These are phyloP conservation scores for Umbelopsis sp. DNA, from an alignment of 371 early-diverging fungal species.

Conservation along the genomic window DNA sequence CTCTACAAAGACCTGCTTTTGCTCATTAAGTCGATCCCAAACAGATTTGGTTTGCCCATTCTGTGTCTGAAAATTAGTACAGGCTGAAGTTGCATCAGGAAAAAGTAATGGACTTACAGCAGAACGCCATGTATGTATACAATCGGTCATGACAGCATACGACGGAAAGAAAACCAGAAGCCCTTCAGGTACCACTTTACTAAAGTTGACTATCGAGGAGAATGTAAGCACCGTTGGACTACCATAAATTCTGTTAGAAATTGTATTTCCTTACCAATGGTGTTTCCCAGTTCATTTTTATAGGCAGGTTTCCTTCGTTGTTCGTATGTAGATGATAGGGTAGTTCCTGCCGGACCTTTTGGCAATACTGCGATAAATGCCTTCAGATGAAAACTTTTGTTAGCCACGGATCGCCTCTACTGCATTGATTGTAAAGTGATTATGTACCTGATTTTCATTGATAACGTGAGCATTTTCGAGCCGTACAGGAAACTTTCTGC, in stretches of 20 bases:
- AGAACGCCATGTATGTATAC: constrained; percentile 37
- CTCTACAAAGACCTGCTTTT: constrained; percentile 39
- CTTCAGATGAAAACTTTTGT: not conserved
- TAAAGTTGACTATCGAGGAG: constrained; percentile 32
- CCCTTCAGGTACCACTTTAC: constrained; percentile 50
- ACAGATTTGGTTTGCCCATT: constrained; percentile 20
- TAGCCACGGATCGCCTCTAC: constrained; percentile 25
- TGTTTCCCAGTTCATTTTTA: constrained; percentile 56
- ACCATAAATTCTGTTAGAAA: not conserved
- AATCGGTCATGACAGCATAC: constrained; percentile 50
- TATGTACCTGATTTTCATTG: constrained; percentile 36
- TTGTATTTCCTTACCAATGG: constrained; percentile 15
- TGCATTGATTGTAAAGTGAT: not conserved
- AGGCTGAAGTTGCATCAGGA: not conserved
- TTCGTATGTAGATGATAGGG: constrained; percentile 48
- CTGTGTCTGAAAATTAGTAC: not conserved
- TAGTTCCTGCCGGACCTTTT: constrained; percentile 30
- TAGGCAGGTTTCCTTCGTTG: constrained; percentile 38
- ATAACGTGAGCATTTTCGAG: constrained; percentile 59
- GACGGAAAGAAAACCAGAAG: constrained; percentile 67
- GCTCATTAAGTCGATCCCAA: constrained; percentile 36
- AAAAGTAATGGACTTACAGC: not conserved
- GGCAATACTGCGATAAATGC: constrained; percentile 18
- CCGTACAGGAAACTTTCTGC: constrained; percentile 39
- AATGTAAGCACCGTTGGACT: constrained; percentile 1